Evolutionary conservation across 768 basidiomycete genomes (phyloP).

Genomic region (Atractiella rhizophila): DNA sequence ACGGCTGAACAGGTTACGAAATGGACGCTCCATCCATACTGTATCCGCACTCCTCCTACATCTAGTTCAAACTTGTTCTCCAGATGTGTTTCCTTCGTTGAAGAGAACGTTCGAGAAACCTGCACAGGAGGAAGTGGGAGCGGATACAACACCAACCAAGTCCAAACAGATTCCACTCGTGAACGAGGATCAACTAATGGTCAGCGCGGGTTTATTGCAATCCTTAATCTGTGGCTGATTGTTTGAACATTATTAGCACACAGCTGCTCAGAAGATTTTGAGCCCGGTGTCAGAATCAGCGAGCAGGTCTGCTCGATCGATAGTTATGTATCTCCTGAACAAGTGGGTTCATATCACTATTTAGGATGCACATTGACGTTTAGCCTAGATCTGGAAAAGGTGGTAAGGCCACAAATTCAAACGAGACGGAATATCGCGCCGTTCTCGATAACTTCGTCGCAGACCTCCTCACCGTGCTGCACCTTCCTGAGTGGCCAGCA

Average conservation of each 20-base stretch:
- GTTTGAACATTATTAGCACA: neutral
- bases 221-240: neutral
- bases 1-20: slow-evolving; percentile 37
- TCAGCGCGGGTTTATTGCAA: neutral
- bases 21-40: slow-evolving; percentile 74
- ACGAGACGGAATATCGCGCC: slow-evolving; percentile 75
- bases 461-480: slow-evolving; percentile 64
- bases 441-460: slow-evolving; percentile 78
- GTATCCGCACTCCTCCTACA: slow-evolving; percentile 79
- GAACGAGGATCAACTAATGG: too few relatives aligned
- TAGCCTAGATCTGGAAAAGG: slow-evolving; percentile 38
- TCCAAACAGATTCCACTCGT: too few relatives aligned
- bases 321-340: slow-evolving; percentile 49
- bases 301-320: slow-evolving; percentile 57
- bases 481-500: slow-evolving; percentile 95
- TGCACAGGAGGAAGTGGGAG: neutral
- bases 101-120: slow-evolving; percentile 29
- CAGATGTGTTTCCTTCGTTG: slow-evolving; percentile 36
- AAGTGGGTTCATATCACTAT: slow-evolving; percentile 22
- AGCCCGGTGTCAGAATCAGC: slow-evolving; percentile 50
- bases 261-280: neutral
- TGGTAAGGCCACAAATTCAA: slow-evolving; percentile 64
- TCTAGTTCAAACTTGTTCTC: slow-evolving; percentile 83
- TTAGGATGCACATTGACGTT: too few relatives aligned
- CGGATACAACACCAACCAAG: slow-evolving; percentile 1